A percentile compares a stretch with the other conserved stretches of the same genome.
These are phyloP conservation scores for Annulohypoxylon moriforme DNA, from an alignment of 495 filamentous ascomycete species.

Conservation along the genomic window DNA sequence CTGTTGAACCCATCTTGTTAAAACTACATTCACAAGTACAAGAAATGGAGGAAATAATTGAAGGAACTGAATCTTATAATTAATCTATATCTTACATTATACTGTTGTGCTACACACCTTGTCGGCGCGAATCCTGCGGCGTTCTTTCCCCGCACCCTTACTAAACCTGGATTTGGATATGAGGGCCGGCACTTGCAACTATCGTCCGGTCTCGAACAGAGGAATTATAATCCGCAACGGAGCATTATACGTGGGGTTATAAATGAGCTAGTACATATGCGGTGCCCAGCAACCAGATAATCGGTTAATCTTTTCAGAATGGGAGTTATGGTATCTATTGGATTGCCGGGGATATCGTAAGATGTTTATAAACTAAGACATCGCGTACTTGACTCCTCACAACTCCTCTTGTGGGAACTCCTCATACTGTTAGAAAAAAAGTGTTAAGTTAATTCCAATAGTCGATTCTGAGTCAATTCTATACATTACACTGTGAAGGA, in stretches of 20 bases:
- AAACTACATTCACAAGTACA: not conserved
- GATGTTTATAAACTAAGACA: not conserved
- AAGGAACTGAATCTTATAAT: not conserved
- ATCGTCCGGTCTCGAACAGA: constrained; percentile 9
- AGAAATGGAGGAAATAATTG: not conserved
- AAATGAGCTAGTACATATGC: constrained; percentile 15
- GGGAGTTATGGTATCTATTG: not conserved
- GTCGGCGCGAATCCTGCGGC: not conserved
- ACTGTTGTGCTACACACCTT: not conserved
- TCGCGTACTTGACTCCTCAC: not conserved
- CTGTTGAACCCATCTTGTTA: constrained; percentile 33
- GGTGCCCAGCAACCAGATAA: not conserved
- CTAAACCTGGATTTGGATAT: not conserved
- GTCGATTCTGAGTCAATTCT: not conserved
- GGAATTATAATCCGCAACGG: not conserved
- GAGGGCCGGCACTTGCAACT: constrained; percentile 25
- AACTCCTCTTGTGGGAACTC: not conserved
- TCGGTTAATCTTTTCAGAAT: constrained; percentile 24
- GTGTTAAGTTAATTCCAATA: not conserved
- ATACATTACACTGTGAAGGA: too few species aligned
- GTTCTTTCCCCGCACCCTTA: constrained; percentile 28
- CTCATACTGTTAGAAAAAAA: not conserved
- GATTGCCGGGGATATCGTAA: not conserved
- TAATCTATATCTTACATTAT: not conserved
- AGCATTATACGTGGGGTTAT: constrained; percentile 19